Evolutionary conservation across 331 rosid genomes (phyloP), one percentile per base, ranked within the genome.

Genomic region (Malus hybrid): DNA sequence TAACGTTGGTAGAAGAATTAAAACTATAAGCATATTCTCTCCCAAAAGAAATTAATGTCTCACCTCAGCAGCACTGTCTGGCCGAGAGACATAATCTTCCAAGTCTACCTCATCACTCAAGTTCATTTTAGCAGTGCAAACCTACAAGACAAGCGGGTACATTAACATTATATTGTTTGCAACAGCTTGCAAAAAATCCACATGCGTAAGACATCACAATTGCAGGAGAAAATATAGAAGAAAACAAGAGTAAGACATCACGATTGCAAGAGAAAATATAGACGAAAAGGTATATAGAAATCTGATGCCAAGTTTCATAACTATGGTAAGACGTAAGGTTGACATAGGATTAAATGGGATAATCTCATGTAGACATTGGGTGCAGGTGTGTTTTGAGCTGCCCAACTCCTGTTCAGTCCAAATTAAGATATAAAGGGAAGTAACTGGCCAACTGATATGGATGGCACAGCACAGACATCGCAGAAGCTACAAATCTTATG

Each of bases 41-140:
- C 24, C 24, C 24, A 24, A 24, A 24, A 24, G 24, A 24, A 24
- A 24, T 24, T 24, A 24, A 24, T 24, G 24, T 24, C 24, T 24
- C 24, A 24, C 24, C 24, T 24, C 24, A 24, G 24, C 24, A 24
- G 24, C 24, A 24, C 24, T 24, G 24, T 24, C 24, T 24, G 24
- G 24, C 24, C 24, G 24, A 24, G 24, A 24, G 24, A 24, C 24
- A 24, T 24, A 24, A 24, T 24, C 24, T 24, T 24, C 24, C 24
- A 24, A 24, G 24, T 24, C 24, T 24, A 24, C 24, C 24, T 24
- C 24, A 24, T 24, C 24, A 24, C 24, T 24, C 24, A 24, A 57
- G 24, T 24, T 24, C 24, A 24, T 24, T 24, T 24, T 24, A 24
- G 24, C 24, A 24, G 24, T 95, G 88, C 97, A 95, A 73, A 95